phyloP scores from a whole-genome alignment of 768 basidiomycete species.

The Boletus sp. region DNA sequence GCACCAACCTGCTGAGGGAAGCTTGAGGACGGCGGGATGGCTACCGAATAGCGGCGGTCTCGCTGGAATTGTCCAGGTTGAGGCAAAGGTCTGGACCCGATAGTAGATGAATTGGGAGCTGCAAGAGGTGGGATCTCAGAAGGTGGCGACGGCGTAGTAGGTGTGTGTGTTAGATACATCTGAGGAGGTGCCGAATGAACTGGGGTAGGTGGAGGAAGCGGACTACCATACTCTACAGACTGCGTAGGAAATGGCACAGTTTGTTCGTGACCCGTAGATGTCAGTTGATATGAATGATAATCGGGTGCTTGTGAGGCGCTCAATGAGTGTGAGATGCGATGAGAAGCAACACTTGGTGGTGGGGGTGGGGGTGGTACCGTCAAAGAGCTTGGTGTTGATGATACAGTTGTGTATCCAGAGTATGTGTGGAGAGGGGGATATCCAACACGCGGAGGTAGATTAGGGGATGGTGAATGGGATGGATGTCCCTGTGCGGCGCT shows the following conservation, averaged over 20 bases:
- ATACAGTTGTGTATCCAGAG: slow-evolving; percentile 8
- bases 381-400: slow-evolving; percentile 10
- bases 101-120: not conserved
- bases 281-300: slow-evolving; percentile 23
- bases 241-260: slow-evolving; percentile 22
- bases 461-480: slow-evolving; percentile 26
- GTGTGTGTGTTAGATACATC: slow-evolving; percentile 17
- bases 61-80: slow-evolving; percentile 31
- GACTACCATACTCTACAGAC: slow-evolving; percentile 20
- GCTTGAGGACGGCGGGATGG: slow-evolving; percentile 28
- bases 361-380: slow-evolving; percentile 5
- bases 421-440: slow-evolving; percentile 21
- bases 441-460: slow-evolving; percentile 10
- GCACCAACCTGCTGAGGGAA: slow-evolving; percentile 27
- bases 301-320: slow-evolving; percentile 26
- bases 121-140: slow-evolving; percentile 16
- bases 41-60: slow-evolving; percentile 31
- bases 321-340: slow-evolving; percentile 27
- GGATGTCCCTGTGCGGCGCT: slow-evolving; percentile 41
- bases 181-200: slow-evolving; percentile 26
- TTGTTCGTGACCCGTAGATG: slow-evolving; percentile 20
- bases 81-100: slow-evolving; percentile 30
- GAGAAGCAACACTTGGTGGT: slow-evolving; percentile 13
- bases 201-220: slow-evolving; percentile 21
- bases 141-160: slow-evolving; percentile 25